Base-by-base conservation (phyloP, 768 basidiomycete species). In the Sporobolomyces pararoseus region DNA sequence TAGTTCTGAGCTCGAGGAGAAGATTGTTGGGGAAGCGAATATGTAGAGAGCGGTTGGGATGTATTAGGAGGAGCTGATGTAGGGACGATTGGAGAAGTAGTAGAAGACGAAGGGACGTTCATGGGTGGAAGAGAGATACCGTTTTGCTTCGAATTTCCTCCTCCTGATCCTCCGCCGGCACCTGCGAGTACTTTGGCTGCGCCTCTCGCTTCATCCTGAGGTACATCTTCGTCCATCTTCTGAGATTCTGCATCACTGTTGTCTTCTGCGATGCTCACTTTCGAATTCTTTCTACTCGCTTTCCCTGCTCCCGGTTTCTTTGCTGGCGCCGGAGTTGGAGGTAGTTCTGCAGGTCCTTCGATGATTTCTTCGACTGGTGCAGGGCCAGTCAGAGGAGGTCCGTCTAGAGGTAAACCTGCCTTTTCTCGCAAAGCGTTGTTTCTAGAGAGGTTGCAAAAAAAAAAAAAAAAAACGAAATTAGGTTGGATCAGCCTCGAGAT, bases 191-290 rank as follows among this genome's bases (percentile, higher is more conserved):
- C 59, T 34, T 61, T 21, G 16, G 59, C 59, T 4, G 59, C 59
- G 2, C 46, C 59, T 25, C 27, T 61, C 27, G 59, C 59, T 23
- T 61, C 59, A 27, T 59, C 58, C 5, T 58, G 35, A n/a, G 57
- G 57, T 29, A 29, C 6, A 7, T 59, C 39, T 29, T 59, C 58
- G n/a, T 59, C 58, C n/a, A 32, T 31, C 42, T 31, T 17, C 35
- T 27, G 27, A 39, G 42, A 17, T 23, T 34, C 46, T 34, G 3
- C 44, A 3, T 50, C 46, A 34, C 46, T 35, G 12, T 46, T 3
- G 1, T 61, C 32, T 16, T 34, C 59, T 34, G 9, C 23, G 23
- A 4, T 23, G n/a, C 17, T 27, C 4, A 17, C 59, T n/a, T 39
- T 61, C 13, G 27, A 21, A 13, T 49, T 57, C 55, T 23, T 39